These are phyloP conservation scores for Carex scoparia DNA, from an alignment of 176 grass and related monocot species.

Conservation along the genomic window DNA sequence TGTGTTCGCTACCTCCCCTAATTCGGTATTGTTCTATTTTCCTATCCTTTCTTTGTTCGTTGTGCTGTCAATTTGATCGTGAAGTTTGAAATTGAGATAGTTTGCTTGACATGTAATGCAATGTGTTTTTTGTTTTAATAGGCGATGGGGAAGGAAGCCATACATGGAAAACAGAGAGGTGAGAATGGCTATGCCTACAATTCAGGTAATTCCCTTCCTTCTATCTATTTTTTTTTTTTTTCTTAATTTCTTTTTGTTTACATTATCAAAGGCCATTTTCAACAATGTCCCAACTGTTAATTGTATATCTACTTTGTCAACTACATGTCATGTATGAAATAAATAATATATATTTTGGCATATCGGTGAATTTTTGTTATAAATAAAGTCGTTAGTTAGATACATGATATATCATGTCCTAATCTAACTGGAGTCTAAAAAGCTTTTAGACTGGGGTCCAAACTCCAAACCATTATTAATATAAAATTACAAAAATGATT, in stretches of 20 bases:
- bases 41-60: neutral
- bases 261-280: neutral
- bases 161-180: conserved; percentile 23
- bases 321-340: neutral
- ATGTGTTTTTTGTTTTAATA: conserved; percentile 10
- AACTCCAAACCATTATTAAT: neutral
- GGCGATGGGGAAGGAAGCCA: conserved; percentile 23
- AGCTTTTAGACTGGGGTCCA: neutral
- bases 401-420: neutral
- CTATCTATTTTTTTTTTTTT: neutral
- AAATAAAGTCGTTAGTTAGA: neutral
- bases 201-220: conserved; percentile 5
- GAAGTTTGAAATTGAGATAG: neutral
- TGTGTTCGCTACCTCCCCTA: conserved; percentile 11
- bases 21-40: neutral
- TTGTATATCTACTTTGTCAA: neutral
- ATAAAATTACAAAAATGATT: neutral
- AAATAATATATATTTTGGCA: neutral
- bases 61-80: neutral
- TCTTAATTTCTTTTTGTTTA: neutral
- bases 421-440: neutral
- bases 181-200: conserved; percentile 20
- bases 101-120: neutral
- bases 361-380: neutral
- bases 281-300: neutral